Evolutionary conservation across 2,329 filamentous ascomycete species (phyloP).

Genomic region (Zarea fungicola): DNA sequence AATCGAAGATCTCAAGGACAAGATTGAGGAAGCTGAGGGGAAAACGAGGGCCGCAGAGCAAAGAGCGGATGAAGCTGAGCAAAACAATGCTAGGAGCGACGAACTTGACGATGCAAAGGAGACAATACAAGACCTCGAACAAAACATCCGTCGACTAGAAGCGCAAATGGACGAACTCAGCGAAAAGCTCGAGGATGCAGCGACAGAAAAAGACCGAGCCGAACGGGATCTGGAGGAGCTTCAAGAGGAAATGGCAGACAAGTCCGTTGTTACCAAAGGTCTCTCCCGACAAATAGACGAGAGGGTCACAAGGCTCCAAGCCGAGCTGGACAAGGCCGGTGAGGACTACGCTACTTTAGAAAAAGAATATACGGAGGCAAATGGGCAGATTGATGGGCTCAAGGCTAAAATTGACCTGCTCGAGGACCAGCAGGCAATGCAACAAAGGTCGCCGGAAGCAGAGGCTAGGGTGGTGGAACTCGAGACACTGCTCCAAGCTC

Average conservation of each 20-base stretch:
- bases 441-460: constrained; percentile 26
- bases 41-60: constrained; percentile 52
- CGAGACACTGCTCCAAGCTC: constrained; percentile 54
- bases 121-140: constrained; percentile 54
- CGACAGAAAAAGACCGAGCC: constrained; percentile 50
- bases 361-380: constrained; percentile 42
- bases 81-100: constrained; percentile 46
- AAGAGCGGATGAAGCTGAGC: constrained; percentile 50
- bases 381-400: constrained; percentile 42
- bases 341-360: constrained; percentile 48
- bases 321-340: constrained; percentile 53
- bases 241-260: constrained; percentile 73
- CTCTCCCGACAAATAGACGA: constrained; percentile 71
- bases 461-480: constrained; percentile 47
- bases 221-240: constrained; percentile 59
- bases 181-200: constrained; percentile 48
- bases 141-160: constrained; percentile 48
- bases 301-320: constrained; percentile 59
- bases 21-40: constrained; percentile 49
- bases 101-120: constrained; percentile 52
- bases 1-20: constrained; percentile 59
- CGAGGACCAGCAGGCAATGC: constrained; percentile 23
- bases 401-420: constrained; percentile 39
- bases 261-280: constrained; percentile 70
- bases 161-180: constrained; percentile 50